Conservation (phyloP, 768 basidiomycete genomes). For the Macrocybe gigantea region DNA sequence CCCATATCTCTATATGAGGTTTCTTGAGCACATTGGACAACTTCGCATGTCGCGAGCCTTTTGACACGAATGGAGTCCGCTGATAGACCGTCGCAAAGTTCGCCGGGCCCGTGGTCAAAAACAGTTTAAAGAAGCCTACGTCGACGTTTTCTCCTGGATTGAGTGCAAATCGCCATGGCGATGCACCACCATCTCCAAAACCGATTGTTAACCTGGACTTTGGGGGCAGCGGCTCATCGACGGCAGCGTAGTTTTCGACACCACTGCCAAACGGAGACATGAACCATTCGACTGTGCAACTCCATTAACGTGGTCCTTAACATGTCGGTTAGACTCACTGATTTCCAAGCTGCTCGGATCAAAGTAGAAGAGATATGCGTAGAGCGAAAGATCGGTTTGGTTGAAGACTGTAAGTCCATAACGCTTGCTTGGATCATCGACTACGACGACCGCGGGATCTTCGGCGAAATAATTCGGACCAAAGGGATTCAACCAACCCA, state of each 20-base stretch:
- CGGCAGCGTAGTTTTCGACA: not conserved
- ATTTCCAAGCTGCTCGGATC: slow-evolving; percentile 10
- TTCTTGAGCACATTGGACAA: no score
- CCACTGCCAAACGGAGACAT: not conserved
- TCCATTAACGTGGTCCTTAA: not conserved
- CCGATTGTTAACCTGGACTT: slow-evolving; percentile 21
- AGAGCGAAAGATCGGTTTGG: slow-evolving; percentile 4
- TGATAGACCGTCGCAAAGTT: slow-evolving; percentile 22
- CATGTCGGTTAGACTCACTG: slow-evolving; percentile 4
- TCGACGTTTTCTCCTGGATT: slow-evolving; percentile 21
- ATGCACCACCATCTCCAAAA: slow-evolving; percentile 19
- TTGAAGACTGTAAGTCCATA: slow-evolving; percentile 10
- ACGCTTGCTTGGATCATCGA: not conserved
- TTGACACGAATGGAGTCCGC: slow-evolving; percentile 15
- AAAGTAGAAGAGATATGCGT: slow-evolving; percentile 14
- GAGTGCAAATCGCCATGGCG: slow-evolving; percentile 16
- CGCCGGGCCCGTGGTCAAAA: slow-evolving; percentile 21
- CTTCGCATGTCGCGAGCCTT: not conserved
- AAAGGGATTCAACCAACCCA: not conserved
- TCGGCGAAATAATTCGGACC: not conserved
- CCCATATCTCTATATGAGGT: not conserved
- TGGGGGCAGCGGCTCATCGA: not conserved
- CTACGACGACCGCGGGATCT: not conserved
- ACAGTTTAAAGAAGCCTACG: slow-evolving; percentile 28
- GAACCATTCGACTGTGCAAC: slow-evolving; percentile 1